Evolutionary conservation across 2,329 filamentous ascomycete species (phyloP).

Genomic region (Pseudogymnoascus sp.): DNA sequence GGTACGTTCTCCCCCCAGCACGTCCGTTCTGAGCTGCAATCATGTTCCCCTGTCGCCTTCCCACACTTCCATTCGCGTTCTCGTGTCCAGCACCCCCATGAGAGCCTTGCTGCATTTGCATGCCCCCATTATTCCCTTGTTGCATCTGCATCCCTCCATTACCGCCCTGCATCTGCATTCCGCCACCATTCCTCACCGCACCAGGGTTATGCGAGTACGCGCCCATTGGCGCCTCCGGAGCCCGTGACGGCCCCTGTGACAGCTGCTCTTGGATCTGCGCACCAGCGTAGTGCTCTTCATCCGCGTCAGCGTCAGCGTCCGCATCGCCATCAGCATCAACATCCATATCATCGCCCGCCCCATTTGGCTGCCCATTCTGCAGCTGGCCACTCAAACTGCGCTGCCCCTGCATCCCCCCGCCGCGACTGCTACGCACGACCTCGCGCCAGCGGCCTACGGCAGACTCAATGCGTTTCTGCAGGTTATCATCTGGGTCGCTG

Average conservation of each 20-base stretch:
- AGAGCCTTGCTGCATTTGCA: neutral
- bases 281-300: neutral
- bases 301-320: conserved; percentile 11
- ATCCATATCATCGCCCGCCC: conserved; percentile 27
- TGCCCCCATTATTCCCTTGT: neutral
- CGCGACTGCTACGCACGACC: conserved; percentile 49
- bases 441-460: conserved; percentile 58
- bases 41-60: conserved; percentile 4
- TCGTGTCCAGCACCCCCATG: neutral
- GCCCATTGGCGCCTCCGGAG: conserved; percentile 12
- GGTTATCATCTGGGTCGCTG: conserved; percentile 47
- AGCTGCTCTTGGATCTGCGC: neutral
- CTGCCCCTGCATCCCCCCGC: conserved; percentile 45
- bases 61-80: neutral
- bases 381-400: conserved; percentile 36
- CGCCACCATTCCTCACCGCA: neutral
- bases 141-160: conserved; percentile 11
- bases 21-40: neutral
- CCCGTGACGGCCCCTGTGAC: neutral
- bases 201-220: neutral
- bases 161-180: conserved; percentile 8
- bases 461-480: conserved; percentile 46
- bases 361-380: conserved; percentile 27
- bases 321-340: conserved; percentile 19
- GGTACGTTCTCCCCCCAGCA: neutral